Evolutionary conservation across 495 filamentous ascomycete genomes (phyloP), one percentile per base, ranked within the genome.

Genomic region (Aspergillus cristatus): DNA sequence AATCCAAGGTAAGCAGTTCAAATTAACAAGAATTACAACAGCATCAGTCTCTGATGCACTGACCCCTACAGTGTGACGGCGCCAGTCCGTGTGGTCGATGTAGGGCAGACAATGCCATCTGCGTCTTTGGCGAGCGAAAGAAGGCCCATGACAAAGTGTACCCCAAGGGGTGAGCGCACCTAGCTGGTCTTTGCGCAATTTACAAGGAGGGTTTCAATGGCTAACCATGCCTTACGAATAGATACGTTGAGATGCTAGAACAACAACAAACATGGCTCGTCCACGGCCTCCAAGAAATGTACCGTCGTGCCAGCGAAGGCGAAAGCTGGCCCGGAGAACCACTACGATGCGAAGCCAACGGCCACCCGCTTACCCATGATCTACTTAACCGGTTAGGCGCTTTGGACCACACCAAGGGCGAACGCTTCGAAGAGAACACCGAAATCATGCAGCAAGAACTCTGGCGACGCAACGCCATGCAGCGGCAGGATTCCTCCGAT

Each of bases 211-310:
- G n/a, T n/a, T 40, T 38, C 29, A 42, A 45, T 33, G 41, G 45
- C 28, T 34, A 12, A 26, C 32, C 7, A 13, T 35, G 30, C 10
- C 7, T 28, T n/a, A n/a, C 18, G 12, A 18, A 3, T 34, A 81
- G 76, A 49, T 81, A 81, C 41, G 77, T 81, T 24, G 78, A 82
- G 47, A 79, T 81, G 72, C 71, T 82, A n/a, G 78, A 82, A 45
- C 75, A 79, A 45, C 77, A 82, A 60, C 77, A 81, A 57, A 49
- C 55, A 7, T 79, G 79, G 58, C 63, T 82, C 2, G 76, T 81
- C 33, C 55, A 76, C 29, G 76, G 68, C 18, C 60, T 81, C 1
- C 74, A 77, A 45, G 71, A 80, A 54, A 49, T 79, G 24, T 82
- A 81, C 49, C 62, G 62, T 35, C 72, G 71, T 20, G 46, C 68